A percentile compares a stretch with the other conserved stretches of the same genome.
Conservation (phyloP, 2,329 filamentous ascomycete species). For the Diaporthe sp. region DNA sequence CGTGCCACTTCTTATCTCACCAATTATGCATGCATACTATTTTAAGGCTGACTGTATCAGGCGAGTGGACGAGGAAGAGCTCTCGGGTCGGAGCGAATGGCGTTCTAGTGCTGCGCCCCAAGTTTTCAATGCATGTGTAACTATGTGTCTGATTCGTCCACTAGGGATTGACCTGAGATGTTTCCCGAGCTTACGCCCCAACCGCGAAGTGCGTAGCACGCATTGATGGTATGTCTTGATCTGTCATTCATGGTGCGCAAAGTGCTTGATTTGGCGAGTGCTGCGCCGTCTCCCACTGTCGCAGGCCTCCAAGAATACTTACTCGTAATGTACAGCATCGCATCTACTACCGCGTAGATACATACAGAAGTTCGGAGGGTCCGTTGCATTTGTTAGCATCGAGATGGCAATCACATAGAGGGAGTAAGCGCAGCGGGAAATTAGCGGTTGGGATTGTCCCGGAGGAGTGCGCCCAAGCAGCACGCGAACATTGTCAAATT, state of each 20-base stretch:
- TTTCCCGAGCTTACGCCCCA: neutral
- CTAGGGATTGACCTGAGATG: neutral
- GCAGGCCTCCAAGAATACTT: too few species aligned
- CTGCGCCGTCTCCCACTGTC: neutral
- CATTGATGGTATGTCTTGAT: neutral
- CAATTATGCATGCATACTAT: neutral
- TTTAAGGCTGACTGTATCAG: neutral
- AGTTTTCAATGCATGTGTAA: neutral
- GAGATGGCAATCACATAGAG: too few species aligned
- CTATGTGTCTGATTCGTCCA: neutral
- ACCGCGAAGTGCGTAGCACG: neutral
- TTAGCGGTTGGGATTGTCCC: too few species aligned
- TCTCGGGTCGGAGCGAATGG: too few species aligned
- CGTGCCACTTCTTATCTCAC: neutral
- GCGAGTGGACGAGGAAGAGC: neutral
- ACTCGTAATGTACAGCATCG: neutral
- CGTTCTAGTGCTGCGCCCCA: too few species aligned
- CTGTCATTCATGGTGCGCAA: neutral
- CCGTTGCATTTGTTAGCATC: too few species aligned
- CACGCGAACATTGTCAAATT: too few species aligned
- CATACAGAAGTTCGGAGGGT: neutral
- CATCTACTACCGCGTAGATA: neutral
- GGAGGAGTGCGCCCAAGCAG: too few species aligned
- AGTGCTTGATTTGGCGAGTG: neutral
- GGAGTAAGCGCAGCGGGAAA: too few species aligned